Evolutionary conservation across 2,329 filamentous ascomycete genomes (phyloP).

Genomic region (Raffaelea deltoideospora): DNA sequence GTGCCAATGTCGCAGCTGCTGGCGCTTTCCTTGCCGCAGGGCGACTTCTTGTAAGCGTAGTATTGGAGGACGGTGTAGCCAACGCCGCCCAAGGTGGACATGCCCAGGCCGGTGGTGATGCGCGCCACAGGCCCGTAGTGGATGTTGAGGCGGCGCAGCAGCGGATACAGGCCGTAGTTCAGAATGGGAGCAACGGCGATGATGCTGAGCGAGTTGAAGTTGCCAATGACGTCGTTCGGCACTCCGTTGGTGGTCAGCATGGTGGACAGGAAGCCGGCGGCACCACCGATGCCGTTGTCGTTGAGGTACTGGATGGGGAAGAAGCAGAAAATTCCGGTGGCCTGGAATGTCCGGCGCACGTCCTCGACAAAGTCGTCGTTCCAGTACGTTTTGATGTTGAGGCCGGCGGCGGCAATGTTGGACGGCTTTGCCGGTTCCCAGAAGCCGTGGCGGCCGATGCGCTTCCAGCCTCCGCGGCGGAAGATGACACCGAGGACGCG

Average conservation of each 20-base stretch:
- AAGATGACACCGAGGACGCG: constrained; percentile 23
- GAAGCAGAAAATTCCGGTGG: constrained; percentile 53
- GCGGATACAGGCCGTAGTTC: constrained; percentile 53
- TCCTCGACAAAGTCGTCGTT: constrained; percentile 23
- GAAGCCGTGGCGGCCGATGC: constrained; percentile 29
- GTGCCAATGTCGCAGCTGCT: constrained; percentile 17
- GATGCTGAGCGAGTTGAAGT: constrained; percentile 59
- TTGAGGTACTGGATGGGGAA: constrained; percentile 29
- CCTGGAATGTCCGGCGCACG: constrained; percentile 51
- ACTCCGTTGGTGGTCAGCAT: constrained; percentile 43
- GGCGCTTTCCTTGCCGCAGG: constrained; percentile 25
- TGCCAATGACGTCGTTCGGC: constrained; percentile 62
- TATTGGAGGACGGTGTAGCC: constrained; percentile 26
- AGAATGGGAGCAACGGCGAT: constrained; percentile 61
- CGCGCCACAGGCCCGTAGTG: constrained; percentile 62
- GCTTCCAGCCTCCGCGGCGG: constrained; percentile 22
- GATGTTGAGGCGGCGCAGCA: constrained; percentile 46
- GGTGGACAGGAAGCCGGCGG: constrained; percentile 30
- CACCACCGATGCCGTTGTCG: constrained; percentile 33
- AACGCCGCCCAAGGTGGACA: constrained; percentile 30
- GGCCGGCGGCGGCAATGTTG: constrained; percentile 26
- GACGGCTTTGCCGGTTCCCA: constrained; percentile 60
- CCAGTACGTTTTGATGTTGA: constrained; percentile 32
- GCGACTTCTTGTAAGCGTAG: constrained; percentile 25
- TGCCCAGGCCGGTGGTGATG: constrained; percentile 42